Evolutionary conservation across 345 rosid species (phyloP).

Genomic region (Lumnitzera littorea): DNA sequence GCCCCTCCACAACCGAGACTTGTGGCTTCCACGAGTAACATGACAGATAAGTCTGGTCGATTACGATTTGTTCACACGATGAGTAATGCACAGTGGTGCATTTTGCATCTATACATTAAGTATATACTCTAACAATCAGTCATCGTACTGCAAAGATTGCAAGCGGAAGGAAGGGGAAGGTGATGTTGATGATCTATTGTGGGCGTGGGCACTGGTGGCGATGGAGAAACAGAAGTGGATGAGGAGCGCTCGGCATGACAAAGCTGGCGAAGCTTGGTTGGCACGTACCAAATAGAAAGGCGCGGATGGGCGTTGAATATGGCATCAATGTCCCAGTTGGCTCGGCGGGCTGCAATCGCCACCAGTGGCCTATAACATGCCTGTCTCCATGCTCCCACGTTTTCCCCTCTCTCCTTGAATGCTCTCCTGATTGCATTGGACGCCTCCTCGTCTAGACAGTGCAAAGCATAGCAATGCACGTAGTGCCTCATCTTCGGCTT

Average conservation of each 20-base stretch:
- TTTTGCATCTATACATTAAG: too few species aligned
- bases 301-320: constrained; percentile 86
- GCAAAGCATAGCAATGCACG: constrained; percentile 95
- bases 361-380: constrained; percentile 94
- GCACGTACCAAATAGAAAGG: constrained; percentile 93
- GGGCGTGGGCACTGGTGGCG: constrained; percentile 1
- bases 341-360: constrained; percentile 68
- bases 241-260: constrained; percentile 71
- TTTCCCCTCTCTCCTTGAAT: constrained; percentile 91
- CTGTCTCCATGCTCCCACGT: constrained; percentile 97
- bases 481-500: constrained; percentile 99
- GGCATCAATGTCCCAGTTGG: constrained; percentile 86
- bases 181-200: too few species aligned
- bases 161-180: too few species aligned
- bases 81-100: too few species aligned
- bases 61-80: too few species aligned
- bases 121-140: too few species aligned
- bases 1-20: too few species aligned
- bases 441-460: constrained; percentile 82
- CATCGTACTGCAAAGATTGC: too few species aligned
- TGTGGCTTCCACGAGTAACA: too few species aligned
- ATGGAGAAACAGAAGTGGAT: constrained; percentile 25
- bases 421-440: constrained; percentile 69
- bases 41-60: too few species aligned
- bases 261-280: constrained; percentile 92